Evolutionary conservation across 2,329 filamentous ascomycete genomes (phyloP).

Genomic region (Plectosphaerella sp.): DNA sequence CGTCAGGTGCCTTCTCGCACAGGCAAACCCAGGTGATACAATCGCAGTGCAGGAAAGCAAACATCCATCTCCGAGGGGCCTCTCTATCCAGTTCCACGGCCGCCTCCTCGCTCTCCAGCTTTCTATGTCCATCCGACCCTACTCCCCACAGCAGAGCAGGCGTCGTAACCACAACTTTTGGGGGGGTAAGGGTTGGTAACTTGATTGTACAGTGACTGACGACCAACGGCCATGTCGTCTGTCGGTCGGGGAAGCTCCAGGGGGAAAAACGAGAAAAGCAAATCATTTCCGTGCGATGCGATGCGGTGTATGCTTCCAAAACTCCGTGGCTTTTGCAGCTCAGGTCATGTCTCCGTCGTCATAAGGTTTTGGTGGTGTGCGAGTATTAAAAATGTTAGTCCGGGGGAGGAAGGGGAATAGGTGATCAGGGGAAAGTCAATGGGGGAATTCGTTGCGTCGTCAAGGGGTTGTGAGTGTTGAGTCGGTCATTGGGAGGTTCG

Average conservation of each 20-base stretch:
- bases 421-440: not conserved
- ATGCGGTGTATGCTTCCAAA: not conserved
- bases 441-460: not conserved
- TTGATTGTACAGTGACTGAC: not conserved
- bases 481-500: slow-evolving; percentile 9
- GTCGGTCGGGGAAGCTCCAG: not conserved
- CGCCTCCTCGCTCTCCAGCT: not conserved
- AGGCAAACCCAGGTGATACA: too few species aligned
- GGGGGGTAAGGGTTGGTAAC: not conserved
- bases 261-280: not conserved
- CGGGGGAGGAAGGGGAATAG: not conserved
- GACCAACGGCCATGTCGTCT: too few species aligned
- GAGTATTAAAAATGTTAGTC: slow-evolving; percentile 1
- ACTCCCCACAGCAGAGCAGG: not conserved
- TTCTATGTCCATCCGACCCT: not conserved
- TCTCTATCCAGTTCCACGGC: not conserved
- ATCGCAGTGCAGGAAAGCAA: too few species aligned
- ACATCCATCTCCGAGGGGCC: too few species aligned
- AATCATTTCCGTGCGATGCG: not conserved
- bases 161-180: not conserved
- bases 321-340: not conserved
- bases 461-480: not conserved
- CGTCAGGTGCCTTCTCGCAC: too few species aligned
- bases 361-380: not conserved
- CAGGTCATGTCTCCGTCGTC: not conserved